phyloP scores from a whole-genome alignment of 495 filamentous ascomycete species.

The Poronia punctata region DNA sequence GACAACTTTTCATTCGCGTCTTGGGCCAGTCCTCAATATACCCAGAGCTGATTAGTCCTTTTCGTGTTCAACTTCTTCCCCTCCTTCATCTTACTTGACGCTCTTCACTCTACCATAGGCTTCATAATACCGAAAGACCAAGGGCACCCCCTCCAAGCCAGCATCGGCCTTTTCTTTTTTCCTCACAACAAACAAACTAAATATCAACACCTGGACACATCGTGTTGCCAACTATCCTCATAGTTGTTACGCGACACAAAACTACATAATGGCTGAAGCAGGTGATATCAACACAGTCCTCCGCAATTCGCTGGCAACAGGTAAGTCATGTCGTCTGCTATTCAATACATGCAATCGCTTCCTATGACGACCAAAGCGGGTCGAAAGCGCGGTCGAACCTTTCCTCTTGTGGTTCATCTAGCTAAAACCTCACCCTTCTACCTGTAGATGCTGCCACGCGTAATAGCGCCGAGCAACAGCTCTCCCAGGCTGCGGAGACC shows the following conservation, averaged over 20 bases:
- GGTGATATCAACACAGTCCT: conserved; percentile 61
- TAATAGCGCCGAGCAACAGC: conserved; percentile 87
- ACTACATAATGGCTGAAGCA: conserved; percentile 36
- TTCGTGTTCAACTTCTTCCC: conserved; percentile 13
- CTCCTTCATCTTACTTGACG: conserved; percentile 13
- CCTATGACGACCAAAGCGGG: no score
- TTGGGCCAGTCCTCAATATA: conserved; percentile 7
- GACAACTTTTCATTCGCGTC: conserved; percentile 7
- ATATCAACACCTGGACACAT: neutral
- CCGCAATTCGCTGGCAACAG: conserved; percentile 82
- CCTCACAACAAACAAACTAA: conserved; percentile 5
- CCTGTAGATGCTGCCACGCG: conserved; percentile 76
- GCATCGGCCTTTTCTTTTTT: conserved; percentile 14
- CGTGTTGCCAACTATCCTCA: conserved; percentile 8
- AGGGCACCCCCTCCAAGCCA: conserved; percentile 12
- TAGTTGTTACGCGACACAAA: conserved; percentile 17
- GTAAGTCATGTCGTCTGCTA: no score
- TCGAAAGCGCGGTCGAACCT: conserved; percentile 9
- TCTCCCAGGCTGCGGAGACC: conserved; percentile 79
- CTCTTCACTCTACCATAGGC: conserved; percentile 2
- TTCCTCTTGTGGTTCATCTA: conserved; percentile 11
- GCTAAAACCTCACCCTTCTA: conserved; percentile 21
- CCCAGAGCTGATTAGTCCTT: conserved; percentile 5
- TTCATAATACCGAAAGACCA: conserved; percentile 15
- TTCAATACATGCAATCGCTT: no score